phyloP scores from a whole-genome alignment of 2,329 filamentous ascomycete species.

The Fusarium metavorans region DNA sequence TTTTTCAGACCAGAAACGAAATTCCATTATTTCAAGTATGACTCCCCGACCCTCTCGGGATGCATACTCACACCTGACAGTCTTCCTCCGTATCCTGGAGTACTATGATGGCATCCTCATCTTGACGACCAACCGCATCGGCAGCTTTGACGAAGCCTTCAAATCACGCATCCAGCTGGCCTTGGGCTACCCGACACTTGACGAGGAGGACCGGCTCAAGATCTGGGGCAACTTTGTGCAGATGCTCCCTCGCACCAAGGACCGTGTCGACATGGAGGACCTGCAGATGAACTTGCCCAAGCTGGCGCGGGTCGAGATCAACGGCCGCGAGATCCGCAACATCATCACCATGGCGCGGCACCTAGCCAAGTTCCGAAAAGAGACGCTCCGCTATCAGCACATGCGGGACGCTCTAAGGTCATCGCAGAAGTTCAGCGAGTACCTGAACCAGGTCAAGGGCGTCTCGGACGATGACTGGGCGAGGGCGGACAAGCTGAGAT shows the following conservation, averaged over 20 bases:
- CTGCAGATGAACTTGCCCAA: constrained; percentile 16
- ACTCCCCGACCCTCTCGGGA: background rate
- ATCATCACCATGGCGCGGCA: constrained; percentile 32
- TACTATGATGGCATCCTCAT: constrained; percentile 58
- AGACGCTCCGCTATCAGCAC: constrained; percentile 16
- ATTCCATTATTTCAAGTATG: constrained; percentile 21
- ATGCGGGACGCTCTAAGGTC: constrained; percentile 22
- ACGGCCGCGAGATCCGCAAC: constrained; percentile 51
- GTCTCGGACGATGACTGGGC: constrained; percentile 19
- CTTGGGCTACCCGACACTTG: constrained; percentile 45
- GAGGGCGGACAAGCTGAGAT: constrained; percentile 12
- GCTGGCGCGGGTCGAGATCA: constrained; percentile 22
- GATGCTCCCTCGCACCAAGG: constrained; percentile 38
- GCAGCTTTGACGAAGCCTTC: constrained; percentile 59
- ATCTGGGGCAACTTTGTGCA: constrained; percentile 45
- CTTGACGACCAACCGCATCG: constrained; percentile 60
- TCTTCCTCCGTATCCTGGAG: constrained; percentile 56
- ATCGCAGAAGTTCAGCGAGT: constrained; percentile 19
- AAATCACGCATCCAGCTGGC: constrained; percentile 52
- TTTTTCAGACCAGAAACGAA: constrained; percentile 4
- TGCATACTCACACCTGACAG: constrained; percentile 27
- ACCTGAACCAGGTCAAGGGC: constrained; percentile 17
- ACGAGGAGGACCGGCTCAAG: constrained; percentile 33
- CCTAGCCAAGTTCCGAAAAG: constrained; percentile 16
- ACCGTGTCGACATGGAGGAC: constrained; percentile 27